phyloP scores from a whole-genome alignment of 352 stramenopile genomes.

The Pelagophyceae sp. region DNA sequence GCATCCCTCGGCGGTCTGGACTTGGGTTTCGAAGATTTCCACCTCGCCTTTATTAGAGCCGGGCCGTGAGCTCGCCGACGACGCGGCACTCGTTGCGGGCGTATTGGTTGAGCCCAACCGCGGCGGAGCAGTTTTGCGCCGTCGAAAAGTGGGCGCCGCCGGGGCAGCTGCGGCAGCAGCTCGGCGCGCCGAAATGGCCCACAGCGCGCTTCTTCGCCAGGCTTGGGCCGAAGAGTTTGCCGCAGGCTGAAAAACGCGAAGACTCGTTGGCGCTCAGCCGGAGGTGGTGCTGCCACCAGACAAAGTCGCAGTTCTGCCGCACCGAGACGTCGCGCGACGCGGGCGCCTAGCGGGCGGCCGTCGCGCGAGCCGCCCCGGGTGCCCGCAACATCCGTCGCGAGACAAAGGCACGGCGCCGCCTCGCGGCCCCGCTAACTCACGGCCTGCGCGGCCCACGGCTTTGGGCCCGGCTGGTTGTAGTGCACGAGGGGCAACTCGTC shows the following conservation, averaged over 20 bases:
- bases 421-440: neutral
- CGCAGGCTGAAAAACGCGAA: neutral
- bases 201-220: slow-evolving; percentile 1
- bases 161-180: slow-evolving; percentile 8
- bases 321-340: neutral
- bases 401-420: neutral
- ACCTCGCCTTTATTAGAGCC: too few relatives aligned
- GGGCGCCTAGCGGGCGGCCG: too few relatives aligned
- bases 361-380: neutral
- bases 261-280: neutral
- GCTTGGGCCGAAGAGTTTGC: neutral
- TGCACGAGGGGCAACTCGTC: neutral
- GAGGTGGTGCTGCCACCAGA: neutral
- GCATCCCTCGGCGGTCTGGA: too few relatives aligned
- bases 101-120: neutral
- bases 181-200: neutral
- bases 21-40: too few relatives aligned
- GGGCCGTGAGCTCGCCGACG: neutral
- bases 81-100: neutral
- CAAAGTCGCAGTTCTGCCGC: slow-evolving; percentile 16
- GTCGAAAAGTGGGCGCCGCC: slow-evolving; percentile 13
- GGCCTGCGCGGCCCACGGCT: neutral
- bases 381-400: too few relatives aligned
- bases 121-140: neutral
- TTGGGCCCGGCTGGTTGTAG: slow-evolving; percentile 11